Conservation (phyloP, 2,329 filamentous ascomycete species). For the Septoria linicola region DNA sequence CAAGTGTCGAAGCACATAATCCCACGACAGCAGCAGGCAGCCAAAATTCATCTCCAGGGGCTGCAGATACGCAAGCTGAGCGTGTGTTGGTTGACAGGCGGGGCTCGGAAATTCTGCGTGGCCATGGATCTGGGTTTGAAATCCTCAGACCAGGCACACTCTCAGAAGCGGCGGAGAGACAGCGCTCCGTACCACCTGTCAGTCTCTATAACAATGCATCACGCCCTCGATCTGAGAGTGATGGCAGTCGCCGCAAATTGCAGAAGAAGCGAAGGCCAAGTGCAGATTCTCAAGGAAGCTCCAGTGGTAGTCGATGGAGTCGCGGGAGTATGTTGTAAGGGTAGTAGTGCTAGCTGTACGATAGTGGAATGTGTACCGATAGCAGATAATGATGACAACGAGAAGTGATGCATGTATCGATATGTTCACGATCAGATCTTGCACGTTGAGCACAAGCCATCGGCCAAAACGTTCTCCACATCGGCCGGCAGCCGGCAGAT, state of each 20-base stretch:
- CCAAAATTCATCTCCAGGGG: neutral
- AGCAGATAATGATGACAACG: neutral
- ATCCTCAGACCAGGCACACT: slow-evolving; percentile 38
- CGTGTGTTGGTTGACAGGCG: slow-evolving; percentile 31
- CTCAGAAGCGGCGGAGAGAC: slow-evolving; percentile 23
- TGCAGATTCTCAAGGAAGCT: slow-evolving; percentile 21
- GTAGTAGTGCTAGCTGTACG: neutral
- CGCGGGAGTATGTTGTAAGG: slow-evolving; percentile 12
- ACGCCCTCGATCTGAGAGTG: slow-evolving; percentile 27
- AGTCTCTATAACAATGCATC: slow-evolving; percentile 31
- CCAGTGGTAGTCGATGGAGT: slow-evolving; percentile 11
- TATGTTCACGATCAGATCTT: neutral
- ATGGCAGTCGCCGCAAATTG: slow-evolving; percentile 30
- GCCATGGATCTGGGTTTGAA: slow-evolving; percentile 39
- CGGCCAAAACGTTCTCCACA: too few relatives aligned
- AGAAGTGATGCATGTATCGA: neutral
- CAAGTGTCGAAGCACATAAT: neutral
- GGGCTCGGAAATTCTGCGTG: slow-evolving; percentile 32
- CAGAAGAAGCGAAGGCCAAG: slow-evolving; percentile 37
- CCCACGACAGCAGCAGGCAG: neutral
- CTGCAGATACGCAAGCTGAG: neutral
- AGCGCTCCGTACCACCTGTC: slow-evolving; percentile 29
- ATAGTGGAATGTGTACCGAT: too few relatives aligned
- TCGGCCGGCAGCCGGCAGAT: too few relatives aligned
- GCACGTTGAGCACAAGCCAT: too few relatives aligned